Base-by-base conservation (phyloP, 495 filamentous ascomycete species). In the Penicillium tannophilum region DNA sequence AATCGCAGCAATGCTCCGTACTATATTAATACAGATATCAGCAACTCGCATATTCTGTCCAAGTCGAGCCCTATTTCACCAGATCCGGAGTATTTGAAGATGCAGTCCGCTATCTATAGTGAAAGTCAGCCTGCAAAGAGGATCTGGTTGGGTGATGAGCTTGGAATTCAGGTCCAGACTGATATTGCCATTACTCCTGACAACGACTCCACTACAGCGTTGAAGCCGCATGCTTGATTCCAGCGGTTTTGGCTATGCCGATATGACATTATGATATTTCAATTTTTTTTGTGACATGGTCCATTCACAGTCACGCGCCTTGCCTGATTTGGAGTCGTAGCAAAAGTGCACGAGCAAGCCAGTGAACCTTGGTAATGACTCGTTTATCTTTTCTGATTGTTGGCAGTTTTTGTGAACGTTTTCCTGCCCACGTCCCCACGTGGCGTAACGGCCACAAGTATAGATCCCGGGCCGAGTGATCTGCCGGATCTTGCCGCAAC, bases 91-190 rank as follows among this genome's bases (percentile, higher is more conserved):
- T 75, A 70, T 26, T 53, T 65, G 54, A 73, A 70, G 58, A 72
- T 77, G 68, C 60, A 72, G 47, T 67, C 70, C 19, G 58, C 55
- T 0, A 42, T 59, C n/a, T 65, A 63, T 12, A 42, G 43, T 33
- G 44, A 20, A 5, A 3, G 57, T 1, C 54, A 62, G 56, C n/a
- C 43, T 47, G 58, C 61, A 35, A 60, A 53, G 10, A 59, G 35
- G 4, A 16, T 59, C 0, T 57, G 44, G n/a, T 20, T 63, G 23
- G 67, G 67, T 19, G 57, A 59, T 55, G 53, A 66, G 35, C 56
- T 71, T 51, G 67, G 63, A 54, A 75, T 77, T 42, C 63, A 68
- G 54, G 67, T 77, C 17, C 62, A 62, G 46, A 70, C 67, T 33
- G 67, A 68, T 56, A 68, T 70, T 53, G 58, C 60, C 7, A 64